phyloP scores from a whole-genome alignment of 257 asterid genomes.

The Phtheirospermum japonicum region DNA sequence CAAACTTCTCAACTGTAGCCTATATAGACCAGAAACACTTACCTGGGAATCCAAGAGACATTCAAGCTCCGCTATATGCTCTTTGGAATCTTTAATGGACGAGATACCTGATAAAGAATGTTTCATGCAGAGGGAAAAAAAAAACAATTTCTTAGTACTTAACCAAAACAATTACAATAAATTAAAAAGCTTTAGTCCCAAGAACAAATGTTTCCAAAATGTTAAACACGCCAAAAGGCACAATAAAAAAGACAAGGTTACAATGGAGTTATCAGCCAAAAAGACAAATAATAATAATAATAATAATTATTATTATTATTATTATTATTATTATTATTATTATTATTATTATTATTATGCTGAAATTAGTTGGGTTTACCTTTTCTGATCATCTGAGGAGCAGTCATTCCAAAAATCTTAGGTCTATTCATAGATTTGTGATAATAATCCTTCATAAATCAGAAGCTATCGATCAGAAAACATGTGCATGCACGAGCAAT shows the following conservation, averaged over 20 bases:
- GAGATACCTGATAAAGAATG: slow-evolving; percentile 45
- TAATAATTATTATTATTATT: not conserved
- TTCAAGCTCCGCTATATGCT: slow-evolving; percentile 67
- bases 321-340: not conserved
- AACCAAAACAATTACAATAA: not conserved
- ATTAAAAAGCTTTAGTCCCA: not conserved
- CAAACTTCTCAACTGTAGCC: slow-evolving; percentile 13
- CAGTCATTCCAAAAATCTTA: slow-evolving; percentile 79
- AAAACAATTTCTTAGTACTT: not conserved
- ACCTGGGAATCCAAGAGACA: slow-evolving; percentile 78
- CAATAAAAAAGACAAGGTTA: not conserved
- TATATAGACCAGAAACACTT: slow-evolving; percentile 17
- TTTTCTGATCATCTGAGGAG: slow-evolving; percentile 57
- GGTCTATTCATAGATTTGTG: slow-evolving; percentile 45
- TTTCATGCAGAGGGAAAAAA: not conserved
- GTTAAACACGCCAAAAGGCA: not conserved
- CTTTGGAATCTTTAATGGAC: slow-evolving; percentile 39
- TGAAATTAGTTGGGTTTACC: slow-evolving; percentile 36
- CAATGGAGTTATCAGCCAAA: not conserved
- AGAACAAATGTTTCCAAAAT: not conserved
- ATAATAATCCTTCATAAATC: slow-evolving; percentile 64
- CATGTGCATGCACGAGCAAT: not conserved
- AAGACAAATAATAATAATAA: not conserved
- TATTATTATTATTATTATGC: not conserved
- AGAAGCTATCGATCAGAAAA: slow-evolving; percentile 8